Evolutionary conservation across 2,329 filamentous ascomycete genomes (phyloP).

Genomic region (Sporothrix inflata): DNA sequence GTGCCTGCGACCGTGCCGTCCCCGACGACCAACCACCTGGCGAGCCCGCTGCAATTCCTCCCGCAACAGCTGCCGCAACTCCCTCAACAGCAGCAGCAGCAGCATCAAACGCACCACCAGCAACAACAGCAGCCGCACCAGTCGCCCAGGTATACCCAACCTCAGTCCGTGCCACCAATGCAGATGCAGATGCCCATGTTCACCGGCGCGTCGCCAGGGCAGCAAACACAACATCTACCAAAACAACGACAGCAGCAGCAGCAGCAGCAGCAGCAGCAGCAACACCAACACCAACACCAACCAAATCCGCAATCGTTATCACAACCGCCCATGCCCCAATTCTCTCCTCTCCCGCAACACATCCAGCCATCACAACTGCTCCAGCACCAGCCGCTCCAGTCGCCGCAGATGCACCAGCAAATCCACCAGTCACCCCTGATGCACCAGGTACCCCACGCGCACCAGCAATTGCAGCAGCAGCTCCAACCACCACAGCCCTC

Average conservation of each 20-base stretch:
- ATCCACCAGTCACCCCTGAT: neutral
- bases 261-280: slow-evolving; percentile 35
- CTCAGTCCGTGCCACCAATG: slow-evolving; percentile 21
- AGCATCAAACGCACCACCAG: neutral
- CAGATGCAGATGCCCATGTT: slow-evolving; percentile 28
- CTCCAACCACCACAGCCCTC: slow-evolving; percentile 33
- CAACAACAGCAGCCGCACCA: slow-evolving; percentile 15
- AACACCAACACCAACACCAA: slow-evolving; percentile 35
- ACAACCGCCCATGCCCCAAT: slow-evolving; percentile 29
- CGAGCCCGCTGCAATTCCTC: slow-evolving; percentile 31
- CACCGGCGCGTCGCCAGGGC: slow-evolving; percentile 27
- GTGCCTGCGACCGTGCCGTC: slow-evolving; percentile 22
- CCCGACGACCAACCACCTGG: slow-evolving; percentile 25
- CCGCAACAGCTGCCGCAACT: slow-evolving; percentile 25
- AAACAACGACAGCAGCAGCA: slow-evolving; percentile 33
- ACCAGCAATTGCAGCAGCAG: slow-evolving; percentile 38
- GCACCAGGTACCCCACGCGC: neutral
- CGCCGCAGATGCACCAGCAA: slow-evolving; percentile 26
- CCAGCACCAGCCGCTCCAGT: slow-evolving; percentile 31
- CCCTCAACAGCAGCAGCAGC: neutral
- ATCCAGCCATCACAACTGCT: slow-evolving; percentile 31
- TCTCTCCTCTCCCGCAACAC: slow-evolving; percentile 24
- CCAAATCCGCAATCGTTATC: neutral
- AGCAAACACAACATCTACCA: slow-evolving; percentile 37
- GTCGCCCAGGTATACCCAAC: slow-evolving; percentile 23